Evolutionary conservation across 1,284 basidiomycete genomes (phyloP).

Genomic region (Trichosporon asahii): DNA sequence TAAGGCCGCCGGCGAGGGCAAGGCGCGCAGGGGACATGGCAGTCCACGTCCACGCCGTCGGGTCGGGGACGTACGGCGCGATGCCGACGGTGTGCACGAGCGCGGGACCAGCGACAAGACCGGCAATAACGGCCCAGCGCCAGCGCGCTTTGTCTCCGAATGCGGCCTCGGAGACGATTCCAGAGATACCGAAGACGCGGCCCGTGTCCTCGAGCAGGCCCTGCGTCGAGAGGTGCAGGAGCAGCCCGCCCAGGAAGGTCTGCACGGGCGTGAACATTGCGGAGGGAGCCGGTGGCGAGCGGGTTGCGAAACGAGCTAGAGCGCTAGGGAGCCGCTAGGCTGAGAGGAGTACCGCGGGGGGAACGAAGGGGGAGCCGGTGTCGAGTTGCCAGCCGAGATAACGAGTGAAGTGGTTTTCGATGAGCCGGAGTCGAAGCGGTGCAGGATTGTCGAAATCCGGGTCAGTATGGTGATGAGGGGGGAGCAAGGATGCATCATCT

Average conservation of each 20-base stretch:
- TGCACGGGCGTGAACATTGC: conserved; percentile 56
- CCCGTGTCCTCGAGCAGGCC: conserved; percentile 60
- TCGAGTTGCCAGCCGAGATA: too few relatives aligned
- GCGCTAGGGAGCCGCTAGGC: too few relatives aligned
- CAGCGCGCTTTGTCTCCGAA: conserved; percentile 55
- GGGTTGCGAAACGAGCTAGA: too few relatives aligned
- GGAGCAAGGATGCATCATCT: too few relatives aligned
- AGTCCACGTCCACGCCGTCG: conserved; percentile 54
- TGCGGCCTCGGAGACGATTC: conserved; percentile 60
- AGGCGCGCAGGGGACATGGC: conserved; percentile 42
- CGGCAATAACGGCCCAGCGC: conserved; percentile 37
- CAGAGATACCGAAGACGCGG: conserved; percentile 63
- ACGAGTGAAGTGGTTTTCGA: too few relatives aligned
- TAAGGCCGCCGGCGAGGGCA: conserved; percentile 59
- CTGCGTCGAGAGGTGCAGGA: conserved; percentile 60
- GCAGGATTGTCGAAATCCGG: too few relatives aligned
- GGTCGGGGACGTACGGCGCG: conserved; percentile 53
- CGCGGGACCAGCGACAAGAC: conserved; percentile 41
- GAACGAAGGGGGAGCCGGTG: too few relatives aligned
- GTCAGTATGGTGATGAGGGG: too few relatives aligned
- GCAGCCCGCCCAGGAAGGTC: conserved; percentile 62
- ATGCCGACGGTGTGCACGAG: conserved; percentile 27
- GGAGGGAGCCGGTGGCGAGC: neutral
- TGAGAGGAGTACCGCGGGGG: too few relatives aligned
- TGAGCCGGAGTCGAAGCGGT: too few relatives aligned